These are phyloP conservation scores for Bipolaris oryzae DNA, from an alignment of 2,329 filamentous ascomycete species.

Conservation along the genomic window DNA sequence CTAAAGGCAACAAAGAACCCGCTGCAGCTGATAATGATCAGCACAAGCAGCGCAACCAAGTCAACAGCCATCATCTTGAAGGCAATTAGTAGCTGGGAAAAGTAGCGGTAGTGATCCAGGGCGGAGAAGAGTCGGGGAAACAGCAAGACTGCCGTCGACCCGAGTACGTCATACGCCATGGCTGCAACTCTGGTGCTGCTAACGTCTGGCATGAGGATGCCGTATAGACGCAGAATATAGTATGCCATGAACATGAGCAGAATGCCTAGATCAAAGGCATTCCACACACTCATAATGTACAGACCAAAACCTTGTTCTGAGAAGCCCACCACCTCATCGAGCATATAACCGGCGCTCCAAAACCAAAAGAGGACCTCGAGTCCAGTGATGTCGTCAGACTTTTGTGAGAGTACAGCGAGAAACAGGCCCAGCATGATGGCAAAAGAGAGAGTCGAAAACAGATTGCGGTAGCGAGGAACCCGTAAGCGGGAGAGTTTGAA, in stretches of 20 bases:
- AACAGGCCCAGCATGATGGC: slow-evolving; percentile 85
- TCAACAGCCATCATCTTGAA: slow-evolving; percentile 95
- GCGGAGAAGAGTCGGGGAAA: slow-evolving; percentile 92
- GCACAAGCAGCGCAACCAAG: slow-evolving; percentile 78
- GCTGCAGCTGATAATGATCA: slow-evolving; percentile 87
- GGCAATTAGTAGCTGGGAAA: slow-evolving; percentile 90
- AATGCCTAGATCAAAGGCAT: slow-evolving; percentile 91
- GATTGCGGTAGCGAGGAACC: slow-evolving; percentile 88
- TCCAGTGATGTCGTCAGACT: slow-evolving; percentile 79
- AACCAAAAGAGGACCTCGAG: slow-evolving; percentile 95
- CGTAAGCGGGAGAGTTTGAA: slow-evolving; percentile 90
- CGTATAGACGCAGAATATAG: slow-evolving; percentile 87
- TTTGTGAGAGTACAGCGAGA: slow-evolving; percentile 76
- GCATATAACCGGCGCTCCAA: slow-evolving; percentile 96
- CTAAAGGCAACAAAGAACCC: slow-evolving; percentile 97
- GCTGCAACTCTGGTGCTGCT: slow-evolving; percentile 72
- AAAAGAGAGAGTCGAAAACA: slow-evolving; percentile 86
- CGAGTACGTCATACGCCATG: slow-evolving; percentile 92
- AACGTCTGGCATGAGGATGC: slow-evolving; percentile 79
- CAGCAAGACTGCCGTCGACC: slow-evolving; percentile 85
- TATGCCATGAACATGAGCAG: slow-evolving; percentile 84
- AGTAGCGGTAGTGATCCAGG: slow-evolving; percentile 93
- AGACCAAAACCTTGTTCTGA: slow-evolving; percentile 95
- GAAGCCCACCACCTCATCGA: slow-evolving; percentile 94
- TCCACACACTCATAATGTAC: slow-evolving; percentile 98